Base-by-base conservation (phyloP, 2,329 filamentous ascomycete genomes). In the Aspergillus fumigatus region DNA sequence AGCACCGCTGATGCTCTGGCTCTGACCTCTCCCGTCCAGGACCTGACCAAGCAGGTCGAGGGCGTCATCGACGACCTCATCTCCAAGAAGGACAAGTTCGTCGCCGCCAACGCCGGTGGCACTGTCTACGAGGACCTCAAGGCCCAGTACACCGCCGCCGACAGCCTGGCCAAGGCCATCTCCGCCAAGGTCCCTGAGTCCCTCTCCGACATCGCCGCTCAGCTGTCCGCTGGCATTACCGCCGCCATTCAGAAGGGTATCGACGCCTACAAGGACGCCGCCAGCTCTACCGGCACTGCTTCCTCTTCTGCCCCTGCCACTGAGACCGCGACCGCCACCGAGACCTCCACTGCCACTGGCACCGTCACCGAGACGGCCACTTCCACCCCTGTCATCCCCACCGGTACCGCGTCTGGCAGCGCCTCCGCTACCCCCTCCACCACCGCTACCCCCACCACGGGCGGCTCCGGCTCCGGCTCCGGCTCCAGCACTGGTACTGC, bases 191-290 rank as follows among this genome's bases (percentile, higher is more conserved):
- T 68, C n/a, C 67, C 68, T 23, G 19, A 51, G 0, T 50, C 50
- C 4, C 56, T 69, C n/a, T 11, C 58, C 9, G 51, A 57, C 9
- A 53, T 68, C 45, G 66, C 69, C 6, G 14, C 47, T 6, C 8
- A 59, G 1, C 65, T 71, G 25, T 48, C 64, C 10, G 51, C 58
- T 23, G 67, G 64, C 48, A 65, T 72, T 52, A 58, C 62, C 49
- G 53, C 58, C 19, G 62, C 64, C 29, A 68, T 72, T 51, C 62
- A 70, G 60, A 62, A 61, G 48, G 70, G 69, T 51, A 58, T 71
- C 47, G 60, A 66, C 41, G 48, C 21, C 47, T 59, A 59, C 56
- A 58, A 55, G 56, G 53, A 50, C n/a, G 52, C 26, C 40, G 45
- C 25, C 25, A 48, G 41, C 51, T 21, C 27, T 14, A 38, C 9